A percentile compares a stretch with the other conserved stretches of the same genome.
phyloP scores from a whole-genome alignment of 2,329 filamentous ascomycete genomes.

The Nothophoma quercina region DNA sequence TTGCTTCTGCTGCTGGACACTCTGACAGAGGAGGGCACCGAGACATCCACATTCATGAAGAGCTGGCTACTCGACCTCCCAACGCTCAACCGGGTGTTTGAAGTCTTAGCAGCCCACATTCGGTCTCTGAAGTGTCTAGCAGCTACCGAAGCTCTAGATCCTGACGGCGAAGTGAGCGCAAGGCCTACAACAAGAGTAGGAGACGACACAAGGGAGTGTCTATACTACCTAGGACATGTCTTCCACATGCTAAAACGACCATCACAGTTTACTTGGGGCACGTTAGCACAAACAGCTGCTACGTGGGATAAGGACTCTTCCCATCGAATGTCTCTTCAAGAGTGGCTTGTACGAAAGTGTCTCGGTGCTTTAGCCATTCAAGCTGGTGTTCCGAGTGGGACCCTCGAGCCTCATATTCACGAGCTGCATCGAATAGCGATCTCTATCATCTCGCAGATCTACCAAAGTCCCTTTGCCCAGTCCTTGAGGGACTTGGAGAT shows the following conservation, averaged over 20 bases:
- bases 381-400: constrained; percentile 40
- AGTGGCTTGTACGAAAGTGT: constrained; percentile 72
- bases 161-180: constrained; percentile 9
- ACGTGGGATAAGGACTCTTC: constrained; percentile 57
- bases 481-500: constrained; percentile 70
- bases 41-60: constrained; percentile 77
- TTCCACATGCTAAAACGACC: constrained; percentile 75
- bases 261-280: constrained; percentile 73
- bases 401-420: constrained; percentile 58
- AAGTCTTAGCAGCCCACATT: constrained; percentile 43
- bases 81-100: constrained; percentile 59
- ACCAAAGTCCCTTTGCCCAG: constrained; percentile 68
- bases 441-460: constrained; percentile 69
- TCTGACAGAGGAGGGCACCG: constrained; percentile 74
- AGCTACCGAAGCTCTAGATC: constrained; percentile 25
- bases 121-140: constrained; percentile 42
- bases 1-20: constrained; percentile 83
- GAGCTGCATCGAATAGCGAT: constrained; percentile 76
- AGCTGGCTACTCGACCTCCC: constrained; percentile 77
- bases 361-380: constrained; percentile 66
- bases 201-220: constrained; percentile 76
- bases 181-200: not conserved
- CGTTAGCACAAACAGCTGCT: constrained; percentile 70
- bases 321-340: constrained; percentile 64
- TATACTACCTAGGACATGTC: constrained; percentile 80